phyloP scores from a whole-genome alignment of 306 rosid genomes.

The Mimosa bimucronata region DNA sequence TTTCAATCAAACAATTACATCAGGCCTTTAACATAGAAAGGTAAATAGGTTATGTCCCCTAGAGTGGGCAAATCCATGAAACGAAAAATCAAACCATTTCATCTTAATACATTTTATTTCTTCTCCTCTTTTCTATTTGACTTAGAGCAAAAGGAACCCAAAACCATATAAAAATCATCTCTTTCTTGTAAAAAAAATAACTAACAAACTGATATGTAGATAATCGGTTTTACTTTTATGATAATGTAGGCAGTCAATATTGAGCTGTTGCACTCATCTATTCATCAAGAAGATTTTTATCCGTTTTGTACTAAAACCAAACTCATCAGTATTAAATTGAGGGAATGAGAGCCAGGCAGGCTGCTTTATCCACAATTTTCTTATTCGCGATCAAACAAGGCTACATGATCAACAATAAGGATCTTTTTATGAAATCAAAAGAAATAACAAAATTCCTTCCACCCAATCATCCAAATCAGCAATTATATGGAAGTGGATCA shows the following conservation, averaged over 20 bases:
- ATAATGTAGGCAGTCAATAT: neutral
- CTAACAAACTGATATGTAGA: neutral
- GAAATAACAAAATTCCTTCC: constrained; percentile 17
- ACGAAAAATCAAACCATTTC: neutral
- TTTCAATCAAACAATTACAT: constrained; percentile 2
- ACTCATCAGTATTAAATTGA: constrained; percentile 1
- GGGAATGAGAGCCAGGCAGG: neutral
- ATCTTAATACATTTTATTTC: neutral
- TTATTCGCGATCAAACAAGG: constrained; percentile 6
- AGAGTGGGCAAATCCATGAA: neutral
- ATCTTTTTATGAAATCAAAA: constrained; percentile 15
- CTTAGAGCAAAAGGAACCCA: neutral
- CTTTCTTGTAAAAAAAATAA: neutral
- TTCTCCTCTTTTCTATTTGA: neutral
- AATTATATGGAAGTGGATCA: constrained; percentile 15
- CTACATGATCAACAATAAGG: neutral
- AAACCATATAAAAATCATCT: neutral
- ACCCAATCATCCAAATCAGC: constrained; percentile 20
- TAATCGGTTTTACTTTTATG: neutral
- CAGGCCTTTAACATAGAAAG: neutral
- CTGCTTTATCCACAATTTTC: neutral
- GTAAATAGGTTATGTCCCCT: neutral
- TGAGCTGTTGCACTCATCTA: neutral
- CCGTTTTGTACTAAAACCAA: neutral
- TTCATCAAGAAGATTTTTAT: neutral